Conservation (phyloP, 2,329 filamentous ascomycete species). For the Pyrenophora graminea region DNA sequence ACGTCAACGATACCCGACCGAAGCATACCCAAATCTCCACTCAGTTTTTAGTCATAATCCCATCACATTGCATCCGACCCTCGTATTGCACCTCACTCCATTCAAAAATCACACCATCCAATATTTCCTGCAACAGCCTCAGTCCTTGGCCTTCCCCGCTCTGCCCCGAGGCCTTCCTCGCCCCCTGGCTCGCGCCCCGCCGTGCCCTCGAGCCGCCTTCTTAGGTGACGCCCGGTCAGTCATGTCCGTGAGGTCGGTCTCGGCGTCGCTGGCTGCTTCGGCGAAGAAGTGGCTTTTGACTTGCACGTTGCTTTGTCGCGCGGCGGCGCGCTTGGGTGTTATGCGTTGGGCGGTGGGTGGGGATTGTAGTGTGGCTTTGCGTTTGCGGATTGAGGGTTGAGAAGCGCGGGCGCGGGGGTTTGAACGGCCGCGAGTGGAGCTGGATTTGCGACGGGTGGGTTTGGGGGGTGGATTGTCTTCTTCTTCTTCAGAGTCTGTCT, state of each 20-base stretch:
- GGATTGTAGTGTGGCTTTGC: conserved; percentile 10
- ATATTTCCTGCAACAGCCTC: not conserved
- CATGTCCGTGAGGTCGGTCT: conserved; percentile 39
- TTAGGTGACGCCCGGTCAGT: conserved; percentile 28
- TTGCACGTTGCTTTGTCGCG: conserved; percentile 34
- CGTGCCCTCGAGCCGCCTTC: conserved; percentile 8
- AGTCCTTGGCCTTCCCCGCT: conserved; percentile 9
- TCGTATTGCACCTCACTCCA: too few relatives aligned
- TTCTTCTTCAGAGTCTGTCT: not conserved
- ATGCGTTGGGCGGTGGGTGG: conserved; percentile 10
- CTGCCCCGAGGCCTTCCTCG: conserved; percentile 15
- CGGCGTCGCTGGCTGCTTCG: conserved; percentile 33
- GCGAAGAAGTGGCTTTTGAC: conserved; percentile 44
- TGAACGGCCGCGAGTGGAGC: not conserved
- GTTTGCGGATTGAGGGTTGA: conserved; percentile 11
- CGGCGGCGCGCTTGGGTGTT: conserved; percentile 32
- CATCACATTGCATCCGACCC: too few relatives aligned
- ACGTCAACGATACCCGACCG: too few relatives aligned
- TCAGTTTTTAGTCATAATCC: too few relatives aligned
- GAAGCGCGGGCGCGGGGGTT: conserved; percentile 10
- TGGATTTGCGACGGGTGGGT: conserved; percentile 17
- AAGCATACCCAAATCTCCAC: too few relatives aligned
- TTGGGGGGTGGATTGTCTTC: conserved; percentile 7
- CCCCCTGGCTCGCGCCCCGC: conserved; percentile 8
- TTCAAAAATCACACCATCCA: not conserved